Base-by-base conservation (phyloP, 257 asterid genomes). In the Lycium barbarum region DNA sequence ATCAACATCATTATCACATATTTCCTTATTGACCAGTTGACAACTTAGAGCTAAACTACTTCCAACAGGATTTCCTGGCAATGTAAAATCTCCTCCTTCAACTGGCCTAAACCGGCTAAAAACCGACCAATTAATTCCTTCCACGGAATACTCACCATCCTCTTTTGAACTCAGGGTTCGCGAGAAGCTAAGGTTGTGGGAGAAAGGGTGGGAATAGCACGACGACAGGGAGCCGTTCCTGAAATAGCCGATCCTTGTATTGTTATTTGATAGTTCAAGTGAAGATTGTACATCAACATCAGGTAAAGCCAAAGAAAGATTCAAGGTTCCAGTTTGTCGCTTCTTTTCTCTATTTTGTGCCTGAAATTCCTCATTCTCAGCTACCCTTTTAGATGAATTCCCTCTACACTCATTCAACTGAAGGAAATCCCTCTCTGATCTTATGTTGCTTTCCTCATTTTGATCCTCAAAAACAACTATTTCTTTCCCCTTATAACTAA, bases 151-250 rank as follows among this genome's bases (percentile, higher is more conserved):
- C 2, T 93, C 97, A 83, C 81, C 88, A 74, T 93, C 91, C 87
- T 92, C 98, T 0, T 97, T 91, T 6, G 97, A 95, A 86, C 94
- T 94, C 73, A 90, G 87, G 3, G 99, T 92, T 22, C 95, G 92
- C 0, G 98, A 96, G 92, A 98, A 96, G 89, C 99, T 95, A 13
- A 93, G 97, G 74, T 95, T 95, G 88, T 96, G 99, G 0, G 98
- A 94, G 38, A 79, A 85, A 1, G 89, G 95, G 61, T 93, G 97
- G 8, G 99, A 96, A 88, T 91, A 83, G 2, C 97, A 47, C 13
- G 9, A 91, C 85, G 92, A 95, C 82, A 93, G 86, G 0, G 98
- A 94, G 22, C 92, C 97, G 1, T 94, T 94, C 0, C 98, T 91
- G 89, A 92, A 96, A 90, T 88, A 93, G 0, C 98, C 91, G 0